These are phyloP conservation scores for Diplodia sapinea DNA, from an alignment of 2,329 filamentous ascomycete genomes.

Conservation along the genomic window DNA sequence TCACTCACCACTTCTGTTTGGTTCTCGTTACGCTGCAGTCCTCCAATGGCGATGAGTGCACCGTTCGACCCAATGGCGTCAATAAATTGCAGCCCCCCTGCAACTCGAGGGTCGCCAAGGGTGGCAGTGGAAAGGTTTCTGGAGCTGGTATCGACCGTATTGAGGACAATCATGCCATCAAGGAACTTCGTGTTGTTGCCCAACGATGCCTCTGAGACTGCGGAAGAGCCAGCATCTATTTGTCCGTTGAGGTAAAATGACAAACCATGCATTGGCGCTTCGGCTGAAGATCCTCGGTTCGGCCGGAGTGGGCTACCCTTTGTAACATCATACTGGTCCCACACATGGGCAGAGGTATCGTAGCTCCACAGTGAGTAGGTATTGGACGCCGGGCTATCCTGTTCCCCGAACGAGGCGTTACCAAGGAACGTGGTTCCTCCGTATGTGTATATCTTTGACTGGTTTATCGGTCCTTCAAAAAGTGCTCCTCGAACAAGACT, in stretches of 20 bases:
- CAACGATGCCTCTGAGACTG: slow-evolving; percentile 32
- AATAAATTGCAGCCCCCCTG: slow-evolving; percentile 49
- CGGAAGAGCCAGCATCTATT: slow-evolving; percentile 45
- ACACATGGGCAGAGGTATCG: background rate
- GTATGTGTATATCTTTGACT: slow-evolving; percentile 20
- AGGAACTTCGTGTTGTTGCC: slow-evolving; percentile 37
- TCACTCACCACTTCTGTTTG: background rate
- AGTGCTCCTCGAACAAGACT: slow-evolving; percentile 35
- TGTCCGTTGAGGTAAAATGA: slow-evolving; percentile 51
- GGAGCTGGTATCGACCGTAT: slow-evolving; percentile 45
- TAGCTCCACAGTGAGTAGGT: slow-evolving; percentile 27
- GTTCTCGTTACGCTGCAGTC: slow-evolving; percentile 33
- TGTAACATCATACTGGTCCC: slow-evolving; percentile 38
- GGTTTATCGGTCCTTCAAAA: slow-evolving; percentile 18
- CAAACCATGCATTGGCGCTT: slow-evolving; percentile 46
- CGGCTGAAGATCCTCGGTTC: slow-evolving; percentile 47
- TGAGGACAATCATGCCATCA: slow-evolving; percentile 50
- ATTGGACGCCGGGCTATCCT: background rate
- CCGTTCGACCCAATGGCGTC: slow-evolving; percentile 46
- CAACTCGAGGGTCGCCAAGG: slow-evolving; percentile 42
- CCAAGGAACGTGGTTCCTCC: slow-evolving; percentile 27
- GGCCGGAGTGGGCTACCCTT: slow-evolving; percentile 34
- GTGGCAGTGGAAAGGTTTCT: slow-evolving; percentile 47
- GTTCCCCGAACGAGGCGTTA: slow-evolving; percentile 23
- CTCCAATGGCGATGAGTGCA: slow-evolving; percentile 49